These are phyloP conservation scores for Citrus maxima DNA, from an alignment of 345 rosid genomes.

Conservation along the genomic window DNA sequence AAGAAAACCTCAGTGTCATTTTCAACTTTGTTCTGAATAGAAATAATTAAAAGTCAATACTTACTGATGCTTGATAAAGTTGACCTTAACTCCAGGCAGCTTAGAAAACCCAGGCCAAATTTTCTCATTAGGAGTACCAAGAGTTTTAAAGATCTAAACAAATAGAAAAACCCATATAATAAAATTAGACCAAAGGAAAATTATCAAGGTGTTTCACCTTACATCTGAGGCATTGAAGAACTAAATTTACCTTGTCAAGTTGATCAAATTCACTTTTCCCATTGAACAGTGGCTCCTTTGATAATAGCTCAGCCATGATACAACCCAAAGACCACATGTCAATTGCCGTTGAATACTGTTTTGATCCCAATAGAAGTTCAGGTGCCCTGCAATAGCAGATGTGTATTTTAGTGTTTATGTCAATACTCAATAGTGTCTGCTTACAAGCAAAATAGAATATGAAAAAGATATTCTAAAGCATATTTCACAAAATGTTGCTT, in stretches of 20 bases:
- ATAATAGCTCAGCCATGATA: constrained; percentile 92
- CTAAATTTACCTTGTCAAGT: constrained; percentile 80
- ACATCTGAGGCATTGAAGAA: neutral
- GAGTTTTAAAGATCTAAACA: constrained; percentile 78
- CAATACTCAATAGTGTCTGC: neutral
- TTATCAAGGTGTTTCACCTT: neutral
- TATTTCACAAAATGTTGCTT: neutral
- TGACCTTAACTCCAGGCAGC: constrained; percentile 95
- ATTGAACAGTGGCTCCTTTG: constrained; percentile 85
- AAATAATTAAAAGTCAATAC: constrained; percentile 30
- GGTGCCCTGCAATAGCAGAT: constrained; percentile 72
- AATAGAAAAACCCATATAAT: neutral
- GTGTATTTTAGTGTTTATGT: neutral
- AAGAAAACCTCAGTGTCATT: constrained; percentile 35
- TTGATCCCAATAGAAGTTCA: constrained; percentile 92
- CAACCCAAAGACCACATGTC: constrained; percentile 99
- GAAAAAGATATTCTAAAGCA: neutral
- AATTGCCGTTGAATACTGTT: constrained; percentile 95
- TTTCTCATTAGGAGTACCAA: constrained; percentile 93
- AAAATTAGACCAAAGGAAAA: neutral
- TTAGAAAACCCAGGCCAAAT: constrained; percentile 98
- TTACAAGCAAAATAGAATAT: neutral
- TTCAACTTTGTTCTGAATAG: constrained; percentile 18
- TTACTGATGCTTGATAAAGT: constrained; percentile 98
- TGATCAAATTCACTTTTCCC: constrained; percentile 97